Evolutionary conservation across 441 rosid species (phyloP), one percentile per base, ranked within the genome.

Genomic region (Pelargonium citronellum): DNA sequence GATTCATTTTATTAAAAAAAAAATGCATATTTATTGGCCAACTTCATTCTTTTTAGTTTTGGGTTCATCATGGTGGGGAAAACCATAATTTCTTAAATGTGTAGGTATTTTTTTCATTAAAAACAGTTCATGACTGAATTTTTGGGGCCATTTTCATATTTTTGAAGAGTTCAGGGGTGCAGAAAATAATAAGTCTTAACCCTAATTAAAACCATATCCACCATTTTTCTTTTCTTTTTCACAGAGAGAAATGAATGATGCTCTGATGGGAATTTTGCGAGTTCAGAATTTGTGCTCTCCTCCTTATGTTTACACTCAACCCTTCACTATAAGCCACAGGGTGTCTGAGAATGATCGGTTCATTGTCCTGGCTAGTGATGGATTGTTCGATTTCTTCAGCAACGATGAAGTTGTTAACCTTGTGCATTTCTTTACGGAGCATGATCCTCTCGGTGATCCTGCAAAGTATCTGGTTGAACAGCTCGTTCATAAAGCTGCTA

Each of bases 191-290:
- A 37, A 7, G 8, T 7, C 6, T 37, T 5, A 37, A 37, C 41
- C 8, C 8, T 5, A 5, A 5, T 58, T 19, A 17, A 19, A 58
- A 20, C 24, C 13, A 58, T 58, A 10, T 17, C 10, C 11, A 0
- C 64, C 64, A 10, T 46, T n/a, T 22, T 44, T 8, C 13, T 46
- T 37, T 41, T 70, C 19, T 30, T 3, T 30, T 39, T 67, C 89
- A 91, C 90, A 91, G 97, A 77, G 85, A 82, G 87, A 83, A 41
- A 71, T 91, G 63, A 95, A 91, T 41, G 91, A 91, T 83, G 97
- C 99, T 0, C 76, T 91, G 67, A 90, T 95, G 97, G 97, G 97
- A 37, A 90, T 91, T 13, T 93, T 95, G 39, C 88, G 85, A 69
- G 94, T 91, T 71, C 90, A 85, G 67, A 88, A 91, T 75, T 92